Conservation (phyloP, 805 yeast species). For the Kodamaea fukazawae region DNA sequence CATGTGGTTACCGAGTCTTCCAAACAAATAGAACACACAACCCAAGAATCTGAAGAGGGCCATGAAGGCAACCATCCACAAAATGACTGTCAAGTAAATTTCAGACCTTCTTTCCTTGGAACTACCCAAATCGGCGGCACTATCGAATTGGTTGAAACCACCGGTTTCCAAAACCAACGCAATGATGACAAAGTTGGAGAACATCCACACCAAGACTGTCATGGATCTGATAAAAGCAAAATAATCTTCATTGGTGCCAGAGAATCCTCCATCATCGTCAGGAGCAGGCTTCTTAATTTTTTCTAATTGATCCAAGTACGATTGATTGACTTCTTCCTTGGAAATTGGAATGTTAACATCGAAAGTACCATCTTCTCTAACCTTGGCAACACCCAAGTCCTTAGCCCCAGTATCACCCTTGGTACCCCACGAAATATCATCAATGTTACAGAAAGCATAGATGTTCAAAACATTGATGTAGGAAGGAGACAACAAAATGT, state of each 20-base stretch:
- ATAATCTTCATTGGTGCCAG: constrained; percentile 41
- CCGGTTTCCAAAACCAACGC: constrained; percentile 45
- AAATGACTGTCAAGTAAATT: constrained; percentile 49
- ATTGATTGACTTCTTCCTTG: constrained; percentile 52
- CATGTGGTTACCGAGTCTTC: constrained; percentile 29
- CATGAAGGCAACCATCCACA: constrained; percentile 62
- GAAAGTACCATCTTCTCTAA: constrained; percentile 52
- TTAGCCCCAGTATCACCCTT: constrained; percentile 62
- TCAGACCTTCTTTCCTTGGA: constrained; percentile 35
- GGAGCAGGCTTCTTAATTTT: constrained; percentile 47
- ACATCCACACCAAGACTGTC: constrained; percentile 48
- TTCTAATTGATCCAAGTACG: constrained; percentile 50
- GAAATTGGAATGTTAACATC: constrained; percentile 53
- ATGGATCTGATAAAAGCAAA: constrained; percentile 45
- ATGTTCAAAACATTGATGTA: constrained; percentile 58
- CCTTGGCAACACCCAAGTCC: constrained; percentile 54
- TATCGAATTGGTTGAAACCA: constrained; percentile 38
- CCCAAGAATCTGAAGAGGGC: constrained; percentile 58
- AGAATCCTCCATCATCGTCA: constrained; percentile 23
- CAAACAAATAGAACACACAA: constrained; percentile 46
- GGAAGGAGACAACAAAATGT: constrained; percentile 50
- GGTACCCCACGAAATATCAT: constrained; percentile 75
- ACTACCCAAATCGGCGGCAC: constrained; percentile 24
- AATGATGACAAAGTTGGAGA: constrained; percentile 39
- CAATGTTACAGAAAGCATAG: constrained; percentile 69